Evolutionary conservation across 2,329 filamentous ascomycete species (phyloP).

Genomic region (Trichoderma sp.): DNA sequence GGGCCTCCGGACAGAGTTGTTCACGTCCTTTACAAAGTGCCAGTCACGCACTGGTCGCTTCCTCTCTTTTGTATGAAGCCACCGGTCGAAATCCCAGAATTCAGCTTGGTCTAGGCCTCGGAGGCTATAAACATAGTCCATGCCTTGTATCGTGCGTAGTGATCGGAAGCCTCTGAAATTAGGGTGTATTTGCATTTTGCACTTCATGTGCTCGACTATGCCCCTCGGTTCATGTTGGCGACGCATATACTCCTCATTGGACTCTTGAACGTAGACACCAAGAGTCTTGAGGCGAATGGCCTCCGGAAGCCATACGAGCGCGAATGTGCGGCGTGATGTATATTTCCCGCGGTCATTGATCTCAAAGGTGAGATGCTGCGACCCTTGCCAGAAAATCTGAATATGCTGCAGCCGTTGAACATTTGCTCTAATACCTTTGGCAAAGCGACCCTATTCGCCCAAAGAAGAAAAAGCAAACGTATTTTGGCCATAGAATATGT

Average conservation of each 20-base stretch:
- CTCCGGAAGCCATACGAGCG: conserved; percentile 36
- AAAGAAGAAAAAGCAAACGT: conserved; percentile 53
- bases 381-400: conserved; percentile 43
- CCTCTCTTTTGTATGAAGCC: conserved; percentile 6
- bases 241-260: conserved; percentile 29
- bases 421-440: conserved; percentile 40
- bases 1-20: conserved; percentile 23
- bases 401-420: conserved; percentile 44
- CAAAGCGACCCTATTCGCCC: conserved; percentile 50
- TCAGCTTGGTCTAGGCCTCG: conserved; percentile 42
- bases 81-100: conserved; percentile 41
- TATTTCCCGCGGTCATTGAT: conserved; percentile 24
- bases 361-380: conserved; percentile 30
- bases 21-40: conserved; percentile 31
- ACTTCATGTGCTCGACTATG: conserved; percentile 26
- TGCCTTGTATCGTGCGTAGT: conserved; percentile 43
- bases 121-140: conserved; percentile 44
- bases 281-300: conserved; percentile 41
- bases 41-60: conserved; percentile 29
- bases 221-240: conserved; percentile 36
- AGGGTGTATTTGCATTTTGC: conserved; percentile 37
- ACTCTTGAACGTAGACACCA: conserved; percentile 42
- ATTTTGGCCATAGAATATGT: conserved; percentile 49
- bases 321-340: conserved; percentile 39
- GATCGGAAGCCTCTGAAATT: conserved; percentile 38